These are phyloP conservation scores for Chaetomium tenue DNA, from an alignment of 495 filamentous ascomycete genomes.

Conservation along the genomic window DNA sequence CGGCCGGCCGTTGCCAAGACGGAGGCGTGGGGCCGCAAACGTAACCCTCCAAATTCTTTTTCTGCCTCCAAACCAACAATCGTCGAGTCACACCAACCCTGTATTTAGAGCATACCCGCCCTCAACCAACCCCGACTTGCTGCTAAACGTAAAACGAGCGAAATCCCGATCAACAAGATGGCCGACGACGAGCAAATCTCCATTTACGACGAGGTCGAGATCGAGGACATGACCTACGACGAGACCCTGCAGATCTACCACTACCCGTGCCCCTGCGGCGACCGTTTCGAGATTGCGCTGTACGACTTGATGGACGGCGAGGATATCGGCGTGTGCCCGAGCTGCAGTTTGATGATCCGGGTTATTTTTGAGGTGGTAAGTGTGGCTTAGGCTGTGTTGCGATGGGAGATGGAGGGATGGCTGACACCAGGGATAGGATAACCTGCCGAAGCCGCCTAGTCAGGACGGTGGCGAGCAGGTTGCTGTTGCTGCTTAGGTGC, in stretches of 20 bases:
- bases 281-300: conserved; percentile 91
- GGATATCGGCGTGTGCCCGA: conserved; percentile 93
- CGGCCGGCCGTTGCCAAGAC: not conserved
- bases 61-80: not conserved
- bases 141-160: no score
- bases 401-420: not conserved
- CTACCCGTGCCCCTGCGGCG: conserved; percentile 95
- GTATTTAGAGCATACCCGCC: no score
- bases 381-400: conserved; percentile 16
- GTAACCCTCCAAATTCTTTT: conserved; percentile 26
- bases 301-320: conserved; percentile 81
- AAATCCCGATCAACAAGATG: conserved; percentile 45
- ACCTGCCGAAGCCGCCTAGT: conserved; percentile 32
- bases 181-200: conserved; percentile 63
- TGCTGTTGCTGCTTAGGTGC: conserved; percentile 26
- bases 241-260: conserved; percentile 79
- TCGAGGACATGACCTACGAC: conserved; percentile 98
- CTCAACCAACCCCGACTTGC: not conserved
- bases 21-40: not conserved
- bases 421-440: conserved; percentile 34
- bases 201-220: conserved; percentile 98
- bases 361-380: conserved; percentile 88
- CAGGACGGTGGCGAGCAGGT: conserved; percentile 18
- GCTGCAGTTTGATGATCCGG: conserved; percentile 91
- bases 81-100: not conserved